Base-by-base conservation (phyloP, 352 stramenopile species). In the Plasmopara viticola region DNA sequence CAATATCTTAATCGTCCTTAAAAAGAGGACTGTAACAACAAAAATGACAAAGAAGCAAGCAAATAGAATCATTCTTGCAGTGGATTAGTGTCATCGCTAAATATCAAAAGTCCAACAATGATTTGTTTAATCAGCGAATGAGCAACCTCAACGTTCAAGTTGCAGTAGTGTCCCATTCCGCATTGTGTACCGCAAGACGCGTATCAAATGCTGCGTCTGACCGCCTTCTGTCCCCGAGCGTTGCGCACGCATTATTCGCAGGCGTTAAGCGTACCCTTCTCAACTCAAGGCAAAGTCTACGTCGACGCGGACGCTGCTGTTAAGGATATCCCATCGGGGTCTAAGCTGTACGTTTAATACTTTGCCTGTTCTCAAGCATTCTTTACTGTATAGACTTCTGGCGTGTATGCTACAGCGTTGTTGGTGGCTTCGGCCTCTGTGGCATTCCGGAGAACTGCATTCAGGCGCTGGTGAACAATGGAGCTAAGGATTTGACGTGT, bases 361-460 rank as follows among this genome's bases (percentile, higher is more conserved):
- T 87, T 72, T 14, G 13, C 12, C 15, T 15, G 17, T 37, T 30
- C 33, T 41, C 37, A 8, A 41, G 13, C 20, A 15, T 42, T 12
- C 5, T 9, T 43, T n/a, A 10, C 30, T 17, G n/a, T 15, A 14
- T 18, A 17, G n/a, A 34, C 13, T 34, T 55, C 12, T 6, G 44
- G 18, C 57, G 20, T 25, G 20, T 25, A 25, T 25, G 20, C 20
- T 25, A 25, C 20, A 90, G 81, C 12, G 74, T 88, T 29, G 84
- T 97, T 7, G 89, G 89, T 39, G 89, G 89, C 15, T 97, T 97
- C 65, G 89, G 89, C 7, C 67, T 97, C 9, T 97, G 89, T 56
- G 89, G 89, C 15, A 97, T 97, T 49, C 89, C 89, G 0, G 89
- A 97, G 72, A 97, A 94, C 65, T 76, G 70, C 38, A 97, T 97